Conservation (phyloP, 1,139 yeast species). For the Pichia norvegensis region DNA sequence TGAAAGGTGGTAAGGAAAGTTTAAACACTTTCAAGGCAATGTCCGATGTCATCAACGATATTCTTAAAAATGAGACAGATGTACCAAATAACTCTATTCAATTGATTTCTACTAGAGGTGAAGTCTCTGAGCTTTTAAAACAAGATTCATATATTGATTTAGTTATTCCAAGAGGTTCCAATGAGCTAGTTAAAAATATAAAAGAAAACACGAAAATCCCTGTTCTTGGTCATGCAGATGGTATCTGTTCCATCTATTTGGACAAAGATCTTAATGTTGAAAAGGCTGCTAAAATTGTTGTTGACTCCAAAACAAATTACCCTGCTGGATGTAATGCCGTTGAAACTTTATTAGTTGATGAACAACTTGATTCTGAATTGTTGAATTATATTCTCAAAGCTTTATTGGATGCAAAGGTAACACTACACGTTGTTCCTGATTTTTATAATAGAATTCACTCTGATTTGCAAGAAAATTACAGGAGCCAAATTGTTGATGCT, state of each 20-base stretch:
- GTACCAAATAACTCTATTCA: slow-evolving; percentile 81
- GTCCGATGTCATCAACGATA: slow-evolving; percentile 60
- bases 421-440: slow-evolving; percentile 57
- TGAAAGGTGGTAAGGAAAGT: slow-evolving; percentile 96
- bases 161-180: slow-evolving; percentile 96
- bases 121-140: slow-evolving; percentile 71
- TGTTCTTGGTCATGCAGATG: slow-evolving; percentile 97
- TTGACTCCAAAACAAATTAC: slow-evolving; percentile 90
- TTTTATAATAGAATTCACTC: slow-evolving; percentile 33
- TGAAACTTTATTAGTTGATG: slow-evolving; percentile 72
- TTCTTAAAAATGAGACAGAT: slow-evolving; percentile 47
- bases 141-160: slow-evolving; percentile 90
- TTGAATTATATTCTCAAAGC: slow-evolving; percentile 38
- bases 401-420: slow-evolving; percentile 59
- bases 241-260: slow-evolving; percentile 82
- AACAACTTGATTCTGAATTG: slow-evolving; percentile 30
- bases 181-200: slow-evolving; percentile 77
- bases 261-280: slow-evolving; percentile 67
- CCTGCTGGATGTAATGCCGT: slow-evolving; percentile 99
- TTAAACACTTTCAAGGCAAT: slow-evolving; percentile 74
- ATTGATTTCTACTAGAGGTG: slow-evolving; percentile 80
- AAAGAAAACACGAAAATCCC: slow-evolving; percentile 88
- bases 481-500: slow-evolving; percentile 33
- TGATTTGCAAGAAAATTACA: slow-evolving; percentile 4
- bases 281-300: slow-evolving; percentile 66